Percentiles rank a stretch among this genome's conserved stretches.
Evolutionary conservation across 352 stramenopile species (phyloP).

Genomic region (Globisporangium spinosum): DNA sequence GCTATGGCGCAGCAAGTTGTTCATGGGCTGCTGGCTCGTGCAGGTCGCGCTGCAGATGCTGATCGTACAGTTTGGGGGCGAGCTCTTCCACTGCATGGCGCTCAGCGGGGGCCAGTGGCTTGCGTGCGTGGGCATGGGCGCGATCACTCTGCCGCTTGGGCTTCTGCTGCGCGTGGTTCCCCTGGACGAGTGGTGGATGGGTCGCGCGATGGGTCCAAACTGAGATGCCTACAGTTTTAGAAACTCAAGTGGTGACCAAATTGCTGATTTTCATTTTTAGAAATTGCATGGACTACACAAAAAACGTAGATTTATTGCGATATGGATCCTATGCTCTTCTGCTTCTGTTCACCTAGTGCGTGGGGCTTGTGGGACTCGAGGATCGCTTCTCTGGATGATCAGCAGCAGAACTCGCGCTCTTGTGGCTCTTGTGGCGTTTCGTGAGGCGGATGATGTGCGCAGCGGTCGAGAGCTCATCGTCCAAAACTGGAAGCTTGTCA

Average conservation of each 20-base stretch:
- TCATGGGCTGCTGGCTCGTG: slow-evolving; percentile 70
- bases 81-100: slow-evolving; percentile 21
- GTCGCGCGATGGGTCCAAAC: background rate
- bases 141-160: slow-evolving; percentile 32
- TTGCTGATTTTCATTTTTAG: background rate
- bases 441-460: slow-evolving; percentile 30
- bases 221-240: background rate
- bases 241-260: background rate
- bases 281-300: background rate
- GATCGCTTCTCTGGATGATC: background rate
- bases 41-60: slow-evolving; percentile 86
- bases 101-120: slow-evolving; percentile 23
- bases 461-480: slow-evolving; percentile 22
- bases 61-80: slow-evolving; percentile 87
- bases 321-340: background rate
- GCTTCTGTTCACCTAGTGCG: background rate
- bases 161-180: slow-evolving; percentile 6
- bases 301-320: slow-evolving; percentile 13
- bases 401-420: background rate
- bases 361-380: background rate
- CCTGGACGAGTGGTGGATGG: background rate
- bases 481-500: slow-evolving; percentile 33
- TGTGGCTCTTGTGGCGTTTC: slow-evolving; percentile 46
- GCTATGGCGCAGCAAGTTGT: slow-evolving; percentile 37
- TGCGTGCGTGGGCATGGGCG: slow-evolving; percentile 22